Conservation (phyloP, 768 basidiomycete species). For the Ephemerocybe angulata region DNA sequence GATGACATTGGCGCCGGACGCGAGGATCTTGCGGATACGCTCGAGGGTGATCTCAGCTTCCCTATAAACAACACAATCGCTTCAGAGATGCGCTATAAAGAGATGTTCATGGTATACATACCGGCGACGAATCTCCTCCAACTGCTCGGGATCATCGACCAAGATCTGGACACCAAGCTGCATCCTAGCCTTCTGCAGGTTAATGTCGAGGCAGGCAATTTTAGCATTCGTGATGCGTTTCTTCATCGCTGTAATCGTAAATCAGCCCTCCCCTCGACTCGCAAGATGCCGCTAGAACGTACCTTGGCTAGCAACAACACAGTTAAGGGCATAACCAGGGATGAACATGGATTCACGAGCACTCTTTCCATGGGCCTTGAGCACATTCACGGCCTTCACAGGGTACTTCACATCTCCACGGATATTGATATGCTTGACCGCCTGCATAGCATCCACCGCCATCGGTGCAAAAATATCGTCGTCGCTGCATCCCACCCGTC, state of each 20-base stretch:
- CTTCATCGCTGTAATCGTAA: constrained; percentile 78
- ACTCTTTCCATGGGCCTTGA: constrained; percentile 96
- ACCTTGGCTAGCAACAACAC: constrained; percentile 99
- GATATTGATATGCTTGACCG: constrained; percentile 90
- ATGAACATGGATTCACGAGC: constrained; percentile 93
- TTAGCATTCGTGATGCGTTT: constrained; percentile 89
- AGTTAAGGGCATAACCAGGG: constrained; percentile 95
- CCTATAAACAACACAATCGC: constrained; percentile 34
- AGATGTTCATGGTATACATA: constrained; percentile 28
- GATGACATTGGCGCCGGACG: constrained; percentile 93
- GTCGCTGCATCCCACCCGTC: constrained; percentile 52
- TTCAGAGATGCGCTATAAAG: constrained; percentile 1
- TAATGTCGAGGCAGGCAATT: constrained; percentile 98
- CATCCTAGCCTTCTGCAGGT: constrained; percentile 95
- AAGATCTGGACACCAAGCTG: constrained; percentile 96
- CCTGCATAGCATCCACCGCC: constrained; percentile 98
- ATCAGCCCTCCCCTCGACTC: constrained; percentile 1
- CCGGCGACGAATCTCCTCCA: constrained; percentile 95
- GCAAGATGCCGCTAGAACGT: constrained; percentile 14
- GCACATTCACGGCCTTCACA: constrained; percentile 96
- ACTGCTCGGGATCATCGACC: constrained; percentile 92
- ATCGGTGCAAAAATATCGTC: constrained; percentile 97
- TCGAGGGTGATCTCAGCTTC: constrained; percentile 96
- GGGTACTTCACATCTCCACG: constrained; percentile 98
- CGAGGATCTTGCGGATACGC: constrained; percentile 92